Percentiles rank a stretch among this genome's conserved stretches.
These are phyloP conservation scores for Rutstroemia sp. DNA, from an alignment of 2,329 filamentous ascomycete genomes.

Conservation along the genomic window DNA sequence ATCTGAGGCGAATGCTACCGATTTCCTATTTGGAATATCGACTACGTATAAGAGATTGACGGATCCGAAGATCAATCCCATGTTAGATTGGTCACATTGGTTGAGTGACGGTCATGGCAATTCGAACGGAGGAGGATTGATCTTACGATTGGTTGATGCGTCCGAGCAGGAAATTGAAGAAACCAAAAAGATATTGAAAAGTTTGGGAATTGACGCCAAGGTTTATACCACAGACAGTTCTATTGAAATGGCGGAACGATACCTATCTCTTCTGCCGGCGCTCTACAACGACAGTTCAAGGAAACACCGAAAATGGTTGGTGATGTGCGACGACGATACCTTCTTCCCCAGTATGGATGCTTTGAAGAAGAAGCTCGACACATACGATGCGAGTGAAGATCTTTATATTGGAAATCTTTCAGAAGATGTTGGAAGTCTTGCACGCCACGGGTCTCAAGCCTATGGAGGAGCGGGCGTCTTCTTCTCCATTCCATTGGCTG, in stretches of 20 bases:
- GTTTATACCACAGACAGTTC: slow-evolving; percentile 46
- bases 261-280: slow-evolving; percentile 46
- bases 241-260: slow-evolving; percentile 51
- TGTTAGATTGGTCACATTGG: slow-evolving; percentile 55
- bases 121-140: slow-evolving; percentile 49
- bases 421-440: slow-evolving; percentile 26
- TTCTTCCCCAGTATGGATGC: slow-evolving; percentile 27
- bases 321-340: slow-evolving; percentile 31
- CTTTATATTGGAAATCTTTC: slow-evolving; percentile 29
- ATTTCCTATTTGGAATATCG: slow-evolving; percentile 53
- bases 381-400: slow-evolving; percentile 20
- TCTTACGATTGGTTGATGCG: slow-evolving; percentile 47
- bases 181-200: slow-evolving; percentile 39
- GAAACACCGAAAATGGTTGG: slow-evolving; percentile 35
- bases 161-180: slow-evolving; percentile 43
- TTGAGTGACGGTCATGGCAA: slow-evolving; percentile 47
- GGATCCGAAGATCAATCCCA: slow-evolving; percentile 42
- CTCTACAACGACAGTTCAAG: slow-evolving; percentile 46
- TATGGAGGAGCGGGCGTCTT: slow-evolving; percentile 29
- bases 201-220: slow-evolving; percentile 48
- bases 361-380: slow-evolving; percentile 20
- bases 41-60: slow-evolving; percentile 49
- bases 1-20: slow-evolving; percentile 43
- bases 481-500: slow-evolving; percentile 35
- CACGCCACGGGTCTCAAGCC: slow-evolving; percentile 28